Evolutionary conservation across 164 flowering plant genomes (phyloP), one percentile per base, ranked within the genome.

Genomic region (Vitis amurensis): DNA sequence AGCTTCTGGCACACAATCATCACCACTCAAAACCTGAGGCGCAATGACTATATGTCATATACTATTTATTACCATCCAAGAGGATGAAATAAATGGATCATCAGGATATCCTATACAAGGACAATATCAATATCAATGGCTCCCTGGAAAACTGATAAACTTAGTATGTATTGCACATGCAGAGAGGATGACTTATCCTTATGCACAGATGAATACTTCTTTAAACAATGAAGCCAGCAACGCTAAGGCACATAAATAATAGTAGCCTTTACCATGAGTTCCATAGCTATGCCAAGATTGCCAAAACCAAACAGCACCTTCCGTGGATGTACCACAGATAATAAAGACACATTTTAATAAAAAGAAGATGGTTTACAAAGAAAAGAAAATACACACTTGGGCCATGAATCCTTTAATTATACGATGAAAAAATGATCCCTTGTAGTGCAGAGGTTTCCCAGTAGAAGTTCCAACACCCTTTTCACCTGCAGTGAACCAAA

Each of bases 331-430:
- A 14, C 48, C 17, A 14, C 50, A 7, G 59, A 56, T 49, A 23
- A 53, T 61, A 56, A 31, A 31, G 47, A 64, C 5, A 67, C 9
- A 1, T 49, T 17, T 49, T 2, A 19, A 16, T 29, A 15, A 58
- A 17, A 11, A 14, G n/a, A 57, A 59, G 27, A 23, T 5, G 1
- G 16, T 12, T 27, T 10, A 55, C 14, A 65, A 50, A 65, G 50
- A 69, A 64, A 62, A n/a, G 19, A 7, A 62, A 69, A 8, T 29
- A 70, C 84, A 69, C 82, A 90, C 97, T 68, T 92, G 95, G 11
- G 90, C 94, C 95, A 92, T 90, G 75, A 90, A 92, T 63, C 95
- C 95, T 72, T 79, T 86, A 63, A 92, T 88, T 71, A 92, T 83
- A 59, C 95, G 94, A 76, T 90, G 97, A 73, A 92, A 84, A 64